A percentile compares a stretch with the other conserved stretches of the same genome.
Conservation (phyloP, 441 rosid species). For the Gossypium davidsonii region DNA sequence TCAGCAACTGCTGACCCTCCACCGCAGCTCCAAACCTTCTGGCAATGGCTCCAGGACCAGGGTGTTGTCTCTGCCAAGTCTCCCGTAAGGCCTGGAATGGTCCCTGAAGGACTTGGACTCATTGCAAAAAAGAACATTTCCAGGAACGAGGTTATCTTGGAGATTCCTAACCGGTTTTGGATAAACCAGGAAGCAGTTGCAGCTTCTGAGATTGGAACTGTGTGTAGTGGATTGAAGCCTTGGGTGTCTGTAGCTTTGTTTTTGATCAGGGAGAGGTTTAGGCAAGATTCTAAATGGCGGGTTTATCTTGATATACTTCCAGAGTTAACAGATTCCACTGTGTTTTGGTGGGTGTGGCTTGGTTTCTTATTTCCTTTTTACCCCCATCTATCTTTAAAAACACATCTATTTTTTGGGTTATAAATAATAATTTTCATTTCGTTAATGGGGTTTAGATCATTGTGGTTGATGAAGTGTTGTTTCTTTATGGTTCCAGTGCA, state of each 20-base stretch:
- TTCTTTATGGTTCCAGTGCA: conserved; percentile 62
- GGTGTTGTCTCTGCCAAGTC: conserved; percentile 61
- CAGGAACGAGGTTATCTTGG: conserved; percentile 81
- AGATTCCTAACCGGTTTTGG: conserved; percentile 82
- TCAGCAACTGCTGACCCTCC: conserved; percentile 24
- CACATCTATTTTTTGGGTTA: background rate
- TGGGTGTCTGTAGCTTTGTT: conserved; percentile 86
- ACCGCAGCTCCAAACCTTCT: conserved; percentile 46
- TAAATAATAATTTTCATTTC: background rate
- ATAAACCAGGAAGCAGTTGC: conserved; percentile 73
- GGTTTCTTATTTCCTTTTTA: background rate
- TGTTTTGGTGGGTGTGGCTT: conserved; percentile 70
- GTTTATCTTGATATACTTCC: conserved; percentile 85
- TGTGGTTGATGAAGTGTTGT: conserved; percentile 30
- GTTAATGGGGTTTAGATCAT: background rate
- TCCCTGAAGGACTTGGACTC: conserved; percentile 74
- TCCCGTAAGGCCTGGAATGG: conserved; percentile 49
- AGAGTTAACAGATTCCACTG: conserved; percentile 63
- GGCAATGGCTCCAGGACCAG: conserved; percentile 74
- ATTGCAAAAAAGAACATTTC: conserved; percentile 66
- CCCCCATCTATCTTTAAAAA: too few species aligned
- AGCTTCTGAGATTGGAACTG: conserved; percentile 70
- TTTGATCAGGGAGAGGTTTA: conserved; percentile 69
- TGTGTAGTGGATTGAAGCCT: conserved; percentile 74
- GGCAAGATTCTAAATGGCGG: conserved; percentile 54